Conservation (phyloP, 2,329 filamentous ascomycete species). For the Fusarium ramigenum region DNA sequence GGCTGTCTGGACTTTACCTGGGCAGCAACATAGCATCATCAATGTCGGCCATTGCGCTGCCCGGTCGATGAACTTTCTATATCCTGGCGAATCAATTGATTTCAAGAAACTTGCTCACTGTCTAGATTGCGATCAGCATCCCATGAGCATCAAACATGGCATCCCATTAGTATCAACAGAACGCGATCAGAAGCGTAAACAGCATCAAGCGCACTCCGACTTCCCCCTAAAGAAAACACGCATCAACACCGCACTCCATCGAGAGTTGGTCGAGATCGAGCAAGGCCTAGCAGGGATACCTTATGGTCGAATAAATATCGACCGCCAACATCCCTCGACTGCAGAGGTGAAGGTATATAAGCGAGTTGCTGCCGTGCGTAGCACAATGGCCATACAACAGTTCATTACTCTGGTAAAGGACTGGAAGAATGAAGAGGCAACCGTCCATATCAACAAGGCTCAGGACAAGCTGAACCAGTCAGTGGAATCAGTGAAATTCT, state of each 20-base stretch:
- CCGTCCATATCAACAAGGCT: neutral
- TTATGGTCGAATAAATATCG: neutral
- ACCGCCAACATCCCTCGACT: neutral
- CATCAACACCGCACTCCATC: neutral
- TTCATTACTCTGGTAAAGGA: neutral
- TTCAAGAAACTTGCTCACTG: neutral
- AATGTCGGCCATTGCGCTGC: neutral
- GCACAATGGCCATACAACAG: neutral
- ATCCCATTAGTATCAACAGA: neutral
- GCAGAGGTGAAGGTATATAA: neutral
- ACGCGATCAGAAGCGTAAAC: neutral
- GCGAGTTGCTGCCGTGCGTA: neutral
- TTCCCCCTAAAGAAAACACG: neutral
- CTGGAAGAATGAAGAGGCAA: neutral
- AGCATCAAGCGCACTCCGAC: neutral
- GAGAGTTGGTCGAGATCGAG: neutral
- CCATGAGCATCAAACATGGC: neutral
- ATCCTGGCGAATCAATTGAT: neutral
- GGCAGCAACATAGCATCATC: neutral
- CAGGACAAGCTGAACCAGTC: neutral
- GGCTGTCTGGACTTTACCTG: neutral
- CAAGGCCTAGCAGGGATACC: neutral
- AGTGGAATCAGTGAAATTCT: neutral
- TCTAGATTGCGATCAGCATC: neutral
- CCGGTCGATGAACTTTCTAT: neutral